Evolutionary conservation across 257 asterid genomes (phyloP).

Genomic region (Solanum paucissectum): DNA sequence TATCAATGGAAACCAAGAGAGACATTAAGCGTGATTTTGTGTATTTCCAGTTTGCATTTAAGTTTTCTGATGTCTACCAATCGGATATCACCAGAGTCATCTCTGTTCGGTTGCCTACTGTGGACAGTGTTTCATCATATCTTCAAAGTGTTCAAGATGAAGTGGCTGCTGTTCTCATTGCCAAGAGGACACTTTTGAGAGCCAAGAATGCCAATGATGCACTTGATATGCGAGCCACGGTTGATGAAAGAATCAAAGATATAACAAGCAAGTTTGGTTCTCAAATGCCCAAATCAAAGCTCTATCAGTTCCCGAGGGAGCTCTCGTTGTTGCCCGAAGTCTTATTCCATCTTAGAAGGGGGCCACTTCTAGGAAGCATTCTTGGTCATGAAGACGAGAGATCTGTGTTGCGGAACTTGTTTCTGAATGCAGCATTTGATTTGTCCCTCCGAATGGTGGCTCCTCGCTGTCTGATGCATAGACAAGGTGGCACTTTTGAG

Average conservation of each 20-base stretch:
- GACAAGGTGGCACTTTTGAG: slow-evolving; percentile 96
- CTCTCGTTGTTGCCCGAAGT: slow-evolving; percentile 68
- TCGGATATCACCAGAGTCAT: slow-evolving; percentile 89
- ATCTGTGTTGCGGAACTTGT: slow-evolving; percentile 70
- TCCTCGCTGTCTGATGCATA: slow-evolving; percentile 96
- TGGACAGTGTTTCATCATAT: slow-evolving; percentile 71
- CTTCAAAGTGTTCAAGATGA: slow-evolving; percentile 88
- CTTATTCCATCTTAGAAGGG: slow-evolving; percentile 81
- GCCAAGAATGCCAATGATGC: slow-evolving; percentile 61
- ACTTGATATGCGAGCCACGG: slow-evolving; percentile 52
- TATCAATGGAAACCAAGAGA: slow-evolving; percentile 58
- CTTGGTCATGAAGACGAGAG: slow-evolving; percentile 92
- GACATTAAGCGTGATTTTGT: slow-evolving; percentile 89
- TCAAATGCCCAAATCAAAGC: slow-evolving; percentile 74
- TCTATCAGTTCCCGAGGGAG: slow-evolving; percentile 77
- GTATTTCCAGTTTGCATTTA: slow-evolving; percentile 69
- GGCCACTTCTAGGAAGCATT: slow-evolving; percentile 86
- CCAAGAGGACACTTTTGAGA: slow-evolving; percentile 68
- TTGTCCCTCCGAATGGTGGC: slow-evolving; percentile 92
- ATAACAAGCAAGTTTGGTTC: slow-evolving; percentile 68
- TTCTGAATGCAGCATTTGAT: slow-evolving; percentile 86
- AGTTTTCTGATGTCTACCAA: slow-evolving; percentile 67
- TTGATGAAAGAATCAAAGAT: slow-evolving; percentile 90
- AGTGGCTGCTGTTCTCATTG: slow-evolving; percentile 83
- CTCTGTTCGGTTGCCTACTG: slow-evolving; percentile 73